Base-by-base conservation (phyloP, 352 stramenopile species). In the Phytophthora syringae region DNA sequence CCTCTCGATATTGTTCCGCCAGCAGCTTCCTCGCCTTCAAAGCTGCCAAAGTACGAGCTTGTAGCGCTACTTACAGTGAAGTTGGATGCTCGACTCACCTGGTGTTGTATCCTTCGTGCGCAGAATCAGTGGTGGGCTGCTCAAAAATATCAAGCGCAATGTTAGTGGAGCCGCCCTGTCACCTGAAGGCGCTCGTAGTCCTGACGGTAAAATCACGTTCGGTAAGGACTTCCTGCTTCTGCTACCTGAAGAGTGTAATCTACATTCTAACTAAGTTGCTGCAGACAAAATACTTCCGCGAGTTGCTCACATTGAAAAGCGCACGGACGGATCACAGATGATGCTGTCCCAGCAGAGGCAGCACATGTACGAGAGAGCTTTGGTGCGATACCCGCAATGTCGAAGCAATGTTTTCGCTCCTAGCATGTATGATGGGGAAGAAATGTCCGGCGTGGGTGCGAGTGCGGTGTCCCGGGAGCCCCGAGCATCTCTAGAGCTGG, bases 241-340 rank as follows among this genome's bases (percentile, higher is more conserved):
- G 10, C 25, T 22, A 20, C 15, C 0, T 43, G 16, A 20, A 2
- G 37, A 13, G 15, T 3, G 15, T 43, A n/a, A 3, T 16, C 4
- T 43, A 20, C 28, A 28, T 25, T 24, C 32, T 56, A 34, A 58
- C 47, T 15, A n/a, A 13, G 13, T 27, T 24, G 34, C 22, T 54
- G 16, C 39, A 92, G 84, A 89, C 52, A 90, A 89, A 64, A 79
- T 85, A 47, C 69, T 92, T 7, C 84, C 84, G 43, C 80, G 84
- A 16, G 84, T 92, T 20, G 84, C 84, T 4, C 76, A 82, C 51
- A 92, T 92, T 11, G 84, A 89, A 32, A 90, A 90, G 55, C 74
- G 77, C n/a, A 48, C 51, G 13, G 74, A 85, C 21, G 75, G 66
- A 0, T 51, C 81, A 16, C 71, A 84, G 25, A 52, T 73, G 18